Base-by-base conservation (phyloP, 305 asterid genomes). In the Solanum hybrid region DNA sequence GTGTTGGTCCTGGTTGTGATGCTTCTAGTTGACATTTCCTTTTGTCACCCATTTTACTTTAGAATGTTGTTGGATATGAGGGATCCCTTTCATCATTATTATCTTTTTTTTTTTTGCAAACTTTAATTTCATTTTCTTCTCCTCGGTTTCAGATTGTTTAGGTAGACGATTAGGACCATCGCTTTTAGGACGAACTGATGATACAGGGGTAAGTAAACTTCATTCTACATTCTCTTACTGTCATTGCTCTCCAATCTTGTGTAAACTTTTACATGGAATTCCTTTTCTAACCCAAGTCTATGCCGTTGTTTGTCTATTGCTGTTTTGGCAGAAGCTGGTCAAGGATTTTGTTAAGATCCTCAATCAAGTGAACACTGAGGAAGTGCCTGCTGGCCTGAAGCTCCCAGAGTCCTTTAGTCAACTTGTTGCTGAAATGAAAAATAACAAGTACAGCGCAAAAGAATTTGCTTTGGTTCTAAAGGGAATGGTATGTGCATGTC, bases 141-240 rank as follows among this genome's bases (percentile, higher is more conserved):
- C 86, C 45, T 56, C 4, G 86, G 37, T 40, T 93, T 91, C 96
- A 97, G 99, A 96, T 94, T 97, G 99, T 93, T 94, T 97, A 92
- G 99, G 99, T 86, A 95, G 99, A 86, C 94, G 99, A 79, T 93
- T 95, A 94, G 99, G 99, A 80, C 99, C 99, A 88, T 96, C 94
- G 93, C 94, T 97, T 93, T 96, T 97, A 86, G 98, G 99, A 85
- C 93, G 98, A 94, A 90, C 93, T 89, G 96, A 94, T 93, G 99
- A 96, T 95, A 95, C 98, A 90, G 98, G 97, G 98, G 99, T 96
- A 92, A 92, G 87, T 90, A 69, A 71, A 69, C 66, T 66, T 89
- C 36, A 32, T n/a, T 90, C 37, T 66, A 6, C 22, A 19, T 88
- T 29, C 38, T 82, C 84, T 22, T 38, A 4, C 27, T 71, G 51